Evolutionary conservation across 148 eudicot species (phyloP), one percentile per base, ranked within the genome.

Genomic region (Fagopyrum esculentum): DNA sequence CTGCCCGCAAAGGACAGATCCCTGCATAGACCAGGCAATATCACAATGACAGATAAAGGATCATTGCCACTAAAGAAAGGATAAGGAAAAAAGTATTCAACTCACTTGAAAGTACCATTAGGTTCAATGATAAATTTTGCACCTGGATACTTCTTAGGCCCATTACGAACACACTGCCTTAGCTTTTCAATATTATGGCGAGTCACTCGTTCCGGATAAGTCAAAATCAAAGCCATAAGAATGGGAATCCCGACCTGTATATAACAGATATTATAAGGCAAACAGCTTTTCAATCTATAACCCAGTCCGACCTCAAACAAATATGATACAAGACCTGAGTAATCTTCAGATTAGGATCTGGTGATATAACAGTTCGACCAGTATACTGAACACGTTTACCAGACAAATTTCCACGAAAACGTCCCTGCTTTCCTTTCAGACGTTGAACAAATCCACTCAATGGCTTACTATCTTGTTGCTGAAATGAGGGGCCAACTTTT

Each of bases 351-450:
- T 96, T 96, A 73, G 99, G 99, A 80, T 96, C 99, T 35, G 99
- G 99, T 45, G 98, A 95, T 74, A 96, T 96, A 48, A 96, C 99
- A 51, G 99, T 96, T 75, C 99, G 83, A 57, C 99, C 99, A 52
- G 99, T 96, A 79, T 82, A 96, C 76, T 96, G 97, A 79, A 92
- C 99, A 83, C 99, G 99, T 86, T 96, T 95, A 48, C 99, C 99
- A 43, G 94, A 92, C 76, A 96, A 80, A 78, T 96, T 96, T 52
- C 88, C 90, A 47, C 99, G 97, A 72, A 96, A 96, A 17, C 99
- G 89, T 55, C 99, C 99, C 83, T 92, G 94, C 81, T 96, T 92
- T 74, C 99, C 99, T 82, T 92, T 96, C 59, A 96, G 91, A 40
- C 98, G 94, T 82, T 96, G 99, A 79, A 92, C 90, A 83, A 96